phyloP scores from a whole-genome alignment of 192 early-diverging fungal species.

The Umbelopsis sp. region DNA sequence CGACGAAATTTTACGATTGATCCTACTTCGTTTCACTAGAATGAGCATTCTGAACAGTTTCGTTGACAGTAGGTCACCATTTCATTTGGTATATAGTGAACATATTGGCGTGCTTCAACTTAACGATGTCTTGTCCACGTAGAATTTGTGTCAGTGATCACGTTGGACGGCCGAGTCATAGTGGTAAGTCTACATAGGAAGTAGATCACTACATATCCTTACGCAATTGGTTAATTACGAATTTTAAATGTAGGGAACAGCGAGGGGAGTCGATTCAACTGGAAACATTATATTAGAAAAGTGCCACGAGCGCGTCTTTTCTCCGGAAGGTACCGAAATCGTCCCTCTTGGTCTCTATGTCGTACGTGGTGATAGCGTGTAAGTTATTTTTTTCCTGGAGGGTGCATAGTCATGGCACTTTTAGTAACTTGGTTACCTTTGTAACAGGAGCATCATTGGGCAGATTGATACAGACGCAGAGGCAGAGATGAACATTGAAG shows the following conservation, averaged over 20 bases:
- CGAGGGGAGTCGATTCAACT: slow-evolving; percentile 57
- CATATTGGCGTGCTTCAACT: background rate
- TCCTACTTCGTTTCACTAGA: background rate
- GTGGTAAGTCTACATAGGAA: slow-evolving; percentile 27
- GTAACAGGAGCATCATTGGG: slow-evolving; percentile 35
- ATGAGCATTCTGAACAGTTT: slow-evolving; percentile 26
- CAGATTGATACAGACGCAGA: slow-evolving; percentile 43
- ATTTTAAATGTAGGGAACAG: slow-evolving; percentile 45
- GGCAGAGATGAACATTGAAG: slow-evolving; percentile 31
- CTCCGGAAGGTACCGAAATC: slow-evolving; percentile 48
- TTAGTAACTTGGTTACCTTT: background rate
- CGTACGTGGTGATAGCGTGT: slow-evolving; percentile 60
- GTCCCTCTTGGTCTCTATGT: slow-evolving; percentile 54
- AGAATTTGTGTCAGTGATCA: slow-evolving; percentile 36
- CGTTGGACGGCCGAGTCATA: slow-evolving; percentile 45
- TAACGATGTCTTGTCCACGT: background rate
- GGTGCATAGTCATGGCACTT: background rate
- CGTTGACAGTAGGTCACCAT: slow-evolving; percentile 21
- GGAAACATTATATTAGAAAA: slow-evolving; percentile 54
- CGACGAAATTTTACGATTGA: too few relatives aligned
- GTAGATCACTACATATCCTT: background rate
- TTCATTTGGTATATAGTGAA: background rate
- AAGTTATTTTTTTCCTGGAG: slow-evolving; percentile 1
- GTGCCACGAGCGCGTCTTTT: slow-evolving; percentile 57
- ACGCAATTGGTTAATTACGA: background rate